A percentile compares a stretch with the other conserved stretches of the same genome.
Evolutionary conservation across 23 red algal species (phyloP).

Genomic region (Gracilariopsis chorda): DNA sequence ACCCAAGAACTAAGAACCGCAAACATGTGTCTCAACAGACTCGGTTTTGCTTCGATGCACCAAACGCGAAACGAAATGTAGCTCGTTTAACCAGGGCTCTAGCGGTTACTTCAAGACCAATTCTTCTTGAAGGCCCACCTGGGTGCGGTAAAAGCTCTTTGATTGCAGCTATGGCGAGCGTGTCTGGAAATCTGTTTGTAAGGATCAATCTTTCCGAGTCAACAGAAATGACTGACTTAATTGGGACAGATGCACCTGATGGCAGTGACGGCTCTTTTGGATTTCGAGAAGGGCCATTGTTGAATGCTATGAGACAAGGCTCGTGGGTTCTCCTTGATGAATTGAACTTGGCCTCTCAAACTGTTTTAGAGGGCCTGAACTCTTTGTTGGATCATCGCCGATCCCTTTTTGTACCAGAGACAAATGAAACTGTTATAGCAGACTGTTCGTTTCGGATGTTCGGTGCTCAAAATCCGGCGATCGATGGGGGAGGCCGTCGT

Average conservation of each 20-base stretch:
- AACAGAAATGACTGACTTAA: slow-evolving; percentile 96
- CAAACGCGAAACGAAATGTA: slow-evolving; percentile 52
- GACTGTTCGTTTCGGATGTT: slow-evolving; percentile 76
- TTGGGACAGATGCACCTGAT: slow-evolving; percentile 62
- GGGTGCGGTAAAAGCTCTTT: slow-evolving; percentile 93
- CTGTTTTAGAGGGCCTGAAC: slow-evolving; percentile 97
- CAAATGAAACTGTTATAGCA: slow-evolving; percentile 50
- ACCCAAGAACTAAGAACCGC: background rate
- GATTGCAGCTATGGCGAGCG: slow-evolving; percentile 68
- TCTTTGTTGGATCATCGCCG: slow-evolving; percentile 88
- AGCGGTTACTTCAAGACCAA: slow-evolving; percentile 41
- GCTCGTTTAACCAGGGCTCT: slow-evolving; percentile 64
- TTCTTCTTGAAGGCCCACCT: slow-evolving; percentile 93
- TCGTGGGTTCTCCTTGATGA: slow-evolving; percentile 96
- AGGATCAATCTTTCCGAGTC: slow-evolving; percentile 92
- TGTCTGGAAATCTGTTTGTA: slow-evolving; percentile 29
- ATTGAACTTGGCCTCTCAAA: slow-evolving; percentile 93
- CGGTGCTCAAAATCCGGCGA: slow-evolving; percentile 90
- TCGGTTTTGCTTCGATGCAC: slow-evolving; percentile 42
- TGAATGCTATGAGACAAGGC: slow-evolving; percentile 66
- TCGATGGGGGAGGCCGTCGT: slow-evolving; percentile 73
- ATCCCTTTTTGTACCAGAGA: slow-evolving; percentile 73
- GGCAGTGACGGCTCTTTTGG: slow-evolving; percentile 35
- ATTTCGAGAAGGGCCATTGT: slow-evolving; percentile 81
- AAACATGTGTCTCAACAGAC: background rate